These are phyloP conservation scores for Tilletia caries DNA, from an alignment of 1,284 basidiomycete species.

Conservation along the genomic window DNA sequence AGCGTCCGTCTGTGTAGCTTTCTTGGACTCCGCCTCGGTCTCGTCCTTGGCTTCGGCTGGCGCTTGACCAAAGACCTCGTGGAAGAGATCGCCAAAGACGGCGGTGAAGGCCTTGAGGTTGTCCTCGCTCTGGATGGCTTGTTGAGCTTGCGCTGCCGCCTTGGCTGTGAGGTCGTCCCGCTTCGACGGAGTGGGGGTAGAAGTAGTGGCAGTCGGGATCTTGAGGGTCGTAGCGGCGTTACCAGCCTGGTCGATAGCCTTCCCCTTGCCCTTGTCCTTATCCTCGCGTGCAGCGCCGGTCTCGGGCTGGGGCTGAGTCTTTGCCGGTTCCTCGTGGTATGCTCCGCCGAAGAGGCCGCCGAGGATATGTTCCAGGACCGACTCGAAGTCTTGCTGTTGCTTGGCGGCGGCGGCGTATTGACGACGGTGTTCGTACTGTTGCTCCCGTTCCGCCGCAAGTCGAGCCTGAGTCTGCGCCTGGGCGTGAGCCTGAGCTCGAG, in stretches of 20 bases:
- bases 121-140: neutral
- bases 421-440: neutral
- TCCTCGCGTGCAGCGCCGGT: neutral
- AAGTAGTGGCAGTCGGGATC: neutral
- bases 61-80: neutral
- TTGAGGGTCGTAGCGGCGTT: neutral
- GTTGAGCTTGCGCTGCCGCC: neutral
- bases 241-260: too few species aligned
- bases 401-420: neutral
- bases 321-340: neutral
- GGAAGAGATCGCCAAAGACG: slow-evolving; percentile 6
- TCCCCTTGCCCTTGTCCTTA: too few species aligned
- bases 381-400: neutral
- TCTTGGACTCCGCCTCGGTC: neutral
- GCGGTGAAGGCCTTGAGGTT: neutral
- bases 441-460: neutral
- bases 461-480: too few species aligned
- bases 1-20: neutral
- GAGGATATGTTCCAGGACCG: neutral
- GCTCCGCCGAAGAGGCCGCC: neutral
- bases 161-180: slow-evolving; percentile 1
- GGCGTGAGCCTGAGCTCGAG: too few species aligned
- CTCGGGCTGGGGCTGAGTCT: neutral
- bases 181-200: neutral
- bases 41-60: neutral